Base-by-base conservation (phyloP, 768 basidiomycete genomes). In the Megacollybia marginata region DNA sequence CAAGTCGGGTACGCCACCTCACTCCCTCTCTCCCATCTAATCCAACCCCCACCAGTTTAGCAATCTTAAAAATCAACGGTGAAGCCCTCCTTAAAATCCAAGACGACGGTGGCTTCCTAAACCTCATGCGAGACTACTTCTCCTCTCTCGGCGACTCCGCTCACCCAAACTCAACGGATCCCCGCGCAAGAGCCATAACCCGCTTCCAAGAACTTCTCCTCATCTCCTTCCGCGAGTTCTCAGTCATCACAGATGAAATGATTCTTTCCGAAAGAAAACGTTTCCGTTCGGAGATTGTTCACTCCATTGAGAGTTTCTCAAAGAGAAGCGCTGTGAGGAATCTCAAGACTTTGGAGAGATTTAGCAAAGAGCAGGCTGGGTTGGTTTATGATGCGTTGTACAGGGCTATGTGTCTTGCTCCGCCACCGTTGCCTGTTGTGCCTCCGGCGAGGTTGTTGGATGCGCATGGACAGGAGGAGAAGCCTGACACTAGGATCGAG, bases 11-110 rank as follows among this genome's bases (percentile, higher is more conserved):
- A 63, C 65, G 81, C 82, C 58, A 63, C 78, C 74, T 46, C 18
- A 33, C 28, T 20, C 44, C 15, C 31, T 50, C 18, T 18, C 16
- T 33, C n/a, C 38, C 15, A 31, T 16, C 33, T 52, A 48, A 58
- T 52, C 62, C 23, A 68, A 48, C 16, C 12, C 23, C 32, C 20
- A n/a, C 20, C 44, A 20, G 47, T 40, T 18, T 51, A 89, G 96
- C 96, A 12, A 95, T 98, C 36, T 78, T 99, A 46, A 98, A 98
- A 69, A 94, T 98, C 63, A 99, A 99, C 54, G 93, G 94, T 1
- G 91, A 95, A 55, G 82, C 88, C 52, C 70, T 99, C 15, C 73
- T 99, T 11, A 80, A 93, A 60, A 85, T 96, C 18, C 93, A 96
- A 56, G 96, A 99, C 63, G 96, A 99, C 55, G 96, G 96, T 6